Conservation (phyloP, 163 green algal genomes). For the Picocystis sp. region DNA sequence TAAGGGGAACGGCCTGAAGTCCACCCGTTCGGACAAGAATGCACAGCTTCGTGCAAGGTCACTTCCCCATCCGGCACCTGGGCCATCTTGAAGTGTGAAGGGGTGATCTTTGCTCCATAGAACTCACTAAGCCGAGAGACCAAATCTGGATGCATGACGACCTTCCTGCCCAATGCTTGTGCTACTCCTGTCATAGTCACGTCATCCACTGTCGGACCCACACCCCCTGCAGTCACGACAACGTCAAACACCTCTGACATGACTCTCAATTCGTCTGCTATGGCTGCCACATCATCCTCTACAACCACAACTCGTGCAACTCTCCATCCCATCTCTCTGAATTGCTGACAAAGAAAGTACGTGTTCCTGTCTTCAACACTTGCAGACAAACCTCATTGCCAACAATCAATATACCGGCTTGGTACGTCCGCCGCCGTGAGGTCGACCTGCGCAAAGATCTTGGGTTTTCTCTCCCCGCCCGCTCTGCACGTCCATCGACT, state of each 20-base stretch:
- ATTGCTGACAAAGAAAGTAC: conserved; percentile 43
- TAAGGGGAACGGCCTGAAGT: neutral
- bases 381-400: conserved; percentile 64
- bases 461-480: conserved; percentile 27
- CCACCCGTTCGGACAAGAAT: neutral
- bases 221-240: conserved; percentile 32
- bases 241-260: neutral
- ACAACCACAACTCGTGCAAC: conserved; percentile 42
- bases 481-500: conserved; percentile 54
- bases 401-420: conserved; percentile 48
- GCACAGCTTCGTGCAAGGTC: conserved; percentile 1
- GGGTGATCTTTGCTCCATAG: conserved; percentile 36
- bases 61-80: conserved; percentile 28
- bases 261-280: conserved; percentile 32
- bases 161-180: conserved; percentile 26
- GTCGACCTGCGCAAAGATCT: neutral
- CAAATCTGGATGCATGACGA: conserved; percentile 19
- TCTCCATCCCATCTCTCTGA: conserved; percentile 45
- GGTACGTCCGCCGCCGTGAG: conserved; percentile 13
- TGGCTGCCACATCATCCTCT: conserved; percentile 37
- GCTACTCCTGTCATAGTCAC: conserved; percentile 50
- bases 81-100: conserved; percentile 75
- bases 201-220: conserved; percentile 60
- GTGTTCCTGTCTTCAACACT: conserved; percentile 55
- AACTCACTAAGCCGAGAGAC: conserved; percentile 21